Evolutionary conservation across 352 stramenopile species (phyloP).

Genomic region (Phytophthora boehmeriae): DNA sequence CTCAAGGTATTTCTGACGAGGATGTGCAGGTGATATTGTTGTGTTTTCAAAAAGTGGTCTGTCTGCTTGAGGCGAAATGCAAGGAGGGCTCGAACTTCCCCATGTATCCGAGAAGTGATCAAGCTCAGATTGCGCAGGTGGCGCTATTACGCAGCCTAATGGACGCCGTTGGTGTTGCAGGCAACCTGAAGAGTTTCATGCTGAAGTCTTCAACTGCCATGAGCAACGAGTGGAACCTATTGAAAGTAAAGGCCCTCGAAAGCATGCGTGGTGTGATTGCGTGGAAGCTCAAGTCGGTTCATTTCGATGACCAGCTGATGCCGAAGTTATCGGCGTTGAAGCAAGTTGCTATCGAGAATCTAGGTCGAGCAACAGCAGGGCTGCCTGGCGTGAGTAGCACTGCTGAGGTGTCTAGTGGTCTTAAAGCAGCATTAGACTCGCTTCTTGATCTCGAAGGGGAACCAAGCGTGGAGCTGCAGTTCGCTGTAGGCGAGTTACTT

Average conservation of each 20-base stretch:
- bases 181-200: conserved; percentile 36
- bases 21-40: conserved; percentile 32
- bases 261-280: conserved; percentile 41
- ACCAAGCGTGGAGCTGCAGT: conserved; percentile 52
- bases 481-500: conserved; percentile 54
- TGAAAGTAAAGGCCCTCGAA: conserved; percentile 37
- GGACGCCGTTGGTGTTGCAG: conserved; percentile 45
- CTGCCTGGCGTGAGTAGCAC: conserved; percentile 26
- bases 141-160: conserved; percentile 46
- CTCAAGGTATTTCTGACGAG: conserved; percentile 9
- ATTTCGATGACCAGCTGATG: conserved; percentile 49
- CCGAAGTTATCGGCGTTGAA: conserved; percentile 47
- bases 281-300: conserved; percentile 46
- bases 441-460: conserved; percentile 35
- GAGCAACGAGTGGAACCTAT: conserved; percentile 33
- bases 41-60: conserved; percentile 35
- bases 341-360: conserved; percentile 45
- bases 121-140: conserved; percentile 46
- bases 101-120: conserved; percentile 41
- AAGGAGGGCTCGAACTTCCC: conserved; percentile 40
- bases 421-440: conserved; percentile 34
- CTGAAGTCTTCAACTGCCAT: conserved; percentile 7
- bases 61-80: conserved; percentile 30
- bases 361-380: conserved; percentile 35
- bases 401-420: conserved; percentile 16